Conservation (phyloP, 2,329 filamentous ascomycete genomes). For the Boeremia exigua region DNA sequence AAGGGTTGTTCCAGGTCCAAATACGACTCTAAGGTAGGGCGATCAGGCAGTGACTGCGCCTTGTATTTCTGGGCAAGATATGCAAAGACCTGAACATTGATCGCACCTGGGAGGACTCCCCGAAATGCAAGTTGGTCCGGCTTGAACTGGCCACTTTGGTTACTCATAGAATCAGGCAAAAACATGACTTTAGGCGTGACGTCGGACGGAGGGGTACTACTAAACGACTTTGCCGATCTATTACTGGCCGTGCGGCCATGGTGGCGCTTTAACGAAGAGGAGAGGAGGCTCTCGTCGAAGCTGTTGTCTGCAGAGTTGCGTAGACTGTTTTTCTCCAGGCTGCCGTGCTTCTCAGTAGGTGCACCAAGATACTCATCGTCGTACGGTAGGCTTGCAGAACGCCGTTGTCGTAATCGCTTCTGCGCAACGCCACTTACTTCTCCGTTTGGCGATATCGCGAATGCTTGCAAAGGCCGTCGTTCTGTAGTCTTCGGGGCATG, state of each 20-base stretch:
- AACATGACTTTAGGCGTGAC: conserved; percentile 56
- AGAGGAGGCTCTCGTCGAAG: conserved; percentile 62
- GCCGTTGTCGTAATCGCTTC: conserved; percentile 54
- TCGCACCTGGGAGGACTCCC: conserved; percentile 54
- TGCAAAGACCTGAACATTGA: conserved; percentile 47
- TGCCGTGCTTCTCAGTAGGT: conserved; percentile 51
- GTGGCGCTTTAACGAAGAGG: conserved; percentile 55
- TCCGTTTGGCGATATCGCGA: conserved; percentile 64
- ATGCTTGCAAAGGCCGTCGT: conserved; percentile 61
- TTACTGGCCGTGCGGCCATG: conserved; percentile 55
- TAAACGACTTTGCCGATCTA: conserved; percentile 59
- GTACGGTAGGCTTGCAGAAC: conserved; percentile 51
- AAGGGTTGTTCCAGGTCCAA: conserved; percentile 51
- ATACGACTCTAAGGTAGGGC: conserved; percentile 48
- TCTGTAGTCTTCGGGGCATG: conserved; percentile 65
- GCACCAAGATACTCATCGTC: conserved; percentile 49
- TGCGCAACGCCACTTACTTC: conserved; percentile 63
- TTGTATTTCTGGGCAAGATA: conserved; percentile 56
- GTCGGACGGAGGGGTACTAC: conserved; percentile 60
- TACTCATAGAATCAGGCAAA: conserved; percentile 58
- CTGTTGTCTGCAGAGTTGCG: conserved; percentile 64
- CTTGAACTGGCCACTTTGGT: conserved; percentile 48
- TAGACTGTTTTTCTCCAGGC: conserved; percentile 55
- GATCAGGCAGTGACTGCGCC: conserved; percentile 46
- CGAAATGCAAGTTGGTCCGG: conserved; percentile 57